phyloP scores from a whole-genome alignment of 169 alveolate genomes.

The Plasmodium fragile region DNA sequence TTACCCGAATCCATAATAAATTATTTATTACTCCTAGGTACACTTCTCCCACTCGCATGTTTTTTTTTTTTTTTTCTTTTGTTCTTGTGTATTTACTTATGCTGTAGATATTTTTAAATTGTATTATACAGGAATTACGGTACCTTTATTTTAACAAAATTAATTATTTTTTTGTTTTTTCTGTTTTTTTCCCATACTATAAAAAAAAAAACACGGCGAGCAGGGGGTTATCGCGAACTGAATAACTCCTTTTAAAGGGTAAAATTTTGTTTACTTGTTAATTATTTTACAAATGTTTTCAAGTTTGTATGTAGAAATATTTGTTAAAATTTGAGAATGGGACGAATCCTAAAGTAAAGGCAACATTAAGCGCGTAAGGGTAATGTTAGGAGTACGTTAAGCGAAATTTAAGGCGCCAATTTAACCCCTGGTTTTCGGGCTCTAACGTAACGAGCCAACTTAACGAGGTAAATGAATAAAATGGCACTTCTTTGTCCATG shows the following conservation, averaged over 20 bases:
- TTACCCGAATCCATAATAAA: not conserved
- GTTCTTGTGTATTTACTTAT: not conserved
- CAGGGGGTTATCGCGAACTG: not conserved
- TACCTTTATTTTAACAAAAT: not conserved
- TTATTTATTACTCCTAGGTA: constrained; percentile 9
- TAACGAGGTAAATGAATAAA: not conserved
- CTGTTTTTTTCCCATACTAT: not conserved
- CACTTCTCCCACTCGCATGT: not conserved
- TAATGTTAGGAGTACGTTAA: not conserved
- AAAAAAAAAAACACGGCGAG: not conserved
- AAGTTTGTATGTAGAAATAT: too few relatives aligned
- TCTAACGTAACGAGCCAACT: not conserved
- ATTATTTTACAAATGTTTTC: not conserved
- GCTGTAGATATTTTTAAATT: not conserved
- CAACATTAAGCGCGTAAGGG: not conserved
- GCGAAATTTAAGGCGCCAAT: not conserved
- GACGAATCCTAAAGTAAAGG: not conserved
- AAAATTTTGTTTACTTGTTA: not conserved
- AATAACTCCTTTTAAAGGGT: not conserved
- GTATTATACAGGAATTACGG: not conserved
- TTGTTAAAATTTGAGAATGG: not conserved
- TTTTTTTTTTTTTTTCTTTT: not conserved
- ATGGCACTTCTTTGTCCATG: not conserved
- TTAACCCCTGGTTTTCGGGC: not conserved
- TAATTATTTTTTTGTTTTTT: too few relatives aligned